phyloP scores from a whole-genome alignment of 2,329 filamentous ascomycete genomes.

The Ilyonectria robusta region DNA sequence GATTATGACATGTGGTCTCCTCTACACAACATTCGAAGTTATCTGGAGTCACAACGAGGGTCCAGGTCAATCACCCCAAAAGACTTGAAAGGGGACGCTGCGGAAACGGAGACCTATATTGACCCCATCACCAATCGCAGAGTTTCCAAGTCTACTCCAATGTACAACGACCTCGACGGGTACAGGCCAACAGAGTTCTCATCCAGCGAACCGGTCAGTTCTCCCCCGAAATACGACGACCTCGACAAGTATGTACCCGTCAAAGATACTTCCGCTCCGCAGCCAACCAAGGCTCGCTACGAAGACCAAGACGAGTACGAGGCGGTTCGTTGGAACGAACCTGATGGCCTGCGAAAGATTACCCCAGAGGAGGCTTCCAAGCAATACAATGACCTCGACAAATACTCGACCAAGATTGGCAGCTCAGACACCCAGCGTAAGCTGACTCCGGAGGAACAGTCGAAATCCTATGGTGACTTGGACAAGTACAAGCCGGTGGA shows the following conservation, averaged over 20 bases:
- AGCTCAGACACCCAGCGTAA: conserved; percentile 45
- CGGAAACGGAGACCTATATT: conserved; percentile 53
- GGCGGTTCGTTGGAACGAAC: conserved; percentile 51
- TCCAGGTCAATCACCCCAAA: conserved; percentile 40
- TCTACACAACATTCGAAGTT: conserved; percentile 52
- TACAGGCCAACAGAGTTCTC: conserved; percentile 52
- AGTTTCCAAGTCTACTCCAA: conserved; percentile 49
- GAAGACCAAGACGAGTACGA: conserved; percentile 56
- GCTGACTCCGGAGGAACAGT: conserved; percentile 52
- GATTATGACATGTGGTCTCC: conserved; percentile 50
- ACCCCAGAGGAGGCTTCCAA: conserved; percentile 48
- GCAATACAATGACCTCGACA: conserved; percentile 55
- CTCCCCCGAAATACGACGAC: conserved; percentile 52
- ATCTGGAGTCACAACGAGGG: conserved; percentile 44
- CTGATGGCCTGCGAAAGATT: conserved; percentile 39
- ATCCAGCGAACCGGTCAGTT: conserved; percentile 35
- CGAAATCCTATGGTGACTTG: conserved; percentile 58
- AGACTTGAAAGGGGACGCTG: conserved; percentile 38
- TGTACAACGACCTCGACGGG: conserved; percentile 53
- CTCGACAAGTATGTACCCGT: conserved; percentile 55
- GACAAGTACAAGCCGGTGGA: conserved; percentile 53
- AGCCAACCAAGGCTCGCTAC: conserved; percentile 50
- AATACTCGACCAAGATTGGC: conserved; percentile 51
- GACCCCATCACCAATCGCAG: conserved; percentile 74
- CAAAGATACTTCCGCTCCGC: conserved; percentile 43